Percentiles rank a stretch among this genome's conserved stretches.
Conservation (phyloP, 805 yeast species). For the Wickerhamomyces sydowiorum region DNA sequence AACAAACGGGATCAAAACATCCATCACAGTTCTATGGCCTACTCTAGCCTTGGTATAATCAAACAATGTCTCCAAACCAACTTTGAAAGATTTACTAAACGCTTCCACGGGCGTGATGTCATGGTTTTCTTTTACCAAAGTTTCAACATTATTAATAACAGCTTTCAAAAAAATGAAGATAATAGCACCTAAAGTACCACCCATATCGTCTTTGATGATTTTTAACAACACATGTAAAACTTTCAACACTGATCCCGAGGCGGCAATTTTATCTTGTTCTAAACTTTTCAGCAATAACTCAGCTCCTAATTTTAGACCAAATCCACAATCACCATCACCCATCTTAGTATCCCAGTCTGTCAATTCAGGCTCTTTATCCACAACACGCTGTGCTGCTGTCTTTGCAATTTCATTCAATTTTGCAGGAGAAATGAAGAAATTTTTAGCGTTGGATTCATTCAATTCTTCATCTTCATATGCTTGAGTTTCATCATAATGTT, state of each 20-base stretch:
- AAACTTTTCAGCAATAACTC: background rate
- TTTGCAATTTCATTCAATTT: background rate
- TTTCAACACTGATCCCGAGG: background rate
- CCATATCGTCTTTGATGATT: constrained; percentile 1
- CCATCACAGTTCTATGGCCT: constrained; percentile 1
- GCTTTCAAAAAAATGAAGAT: background rate
- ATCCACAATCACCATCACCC: constrained; percentile 1
- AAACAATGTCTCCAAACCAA: background rate
- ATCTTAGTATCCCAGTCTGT: background rate
- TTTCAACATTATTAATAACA: background rate
- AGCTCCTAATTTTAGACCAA: background rate
- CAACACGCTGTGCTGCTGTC: background rate
- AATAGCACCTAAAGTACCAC: constrained; percentile 1
- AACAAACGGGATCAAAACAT: background rate
- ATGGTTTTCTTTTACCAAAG: background rate
- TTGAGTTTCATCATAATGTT: background rate
- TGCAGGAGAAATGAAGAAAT: background rate
- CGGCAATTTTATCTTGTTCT: background rate
- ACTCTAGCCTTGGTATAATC: background rate
- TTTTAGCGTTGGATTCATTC: background rate
- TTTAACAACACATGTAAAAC: background rate
- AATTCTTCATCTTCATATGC: background rate
- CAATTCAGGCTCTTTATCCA: background rate
- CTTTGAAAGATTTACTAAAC: background rate
- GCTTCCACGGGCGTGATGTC: background rate